phyloP scores from a whole-genome alignment of 805 yeast genomes.

The Ascoidea rubescens region DNA sequence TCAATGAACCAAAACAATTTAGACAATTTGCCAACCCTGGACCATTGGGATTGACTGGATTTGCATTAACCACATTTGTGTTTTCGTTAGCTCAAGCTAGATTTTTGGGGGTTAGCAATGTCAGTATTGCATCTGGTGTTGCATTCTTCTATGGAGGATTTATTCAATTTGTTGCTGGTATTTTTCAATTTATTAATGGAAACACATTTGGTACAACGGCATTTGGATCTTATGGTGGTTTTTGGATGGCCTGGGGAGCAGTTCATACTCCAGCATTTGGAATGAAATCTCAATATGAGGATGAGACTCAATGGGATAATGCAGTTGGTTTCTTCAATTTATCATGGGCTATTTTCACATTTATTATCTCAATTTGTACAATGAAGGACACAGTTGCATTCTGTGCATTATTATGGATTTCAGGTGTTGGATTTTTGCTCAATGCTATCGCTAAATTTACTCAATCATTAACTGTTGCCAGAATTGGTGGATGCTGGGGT shows the following conservation, averaged over 20 bases:
- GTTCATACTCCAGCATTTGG: conserved; percentile 45
- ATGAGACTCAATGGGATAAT: conserved; percentile 28
- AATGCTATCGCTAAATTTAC: conserved; percentile 33
- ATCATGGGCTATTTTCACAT: background rate
- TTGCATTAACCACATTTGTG: background rate
- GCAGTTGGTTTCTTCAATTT: conserved; percentile 37
- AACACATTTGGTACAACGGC: conserved; percentile 63
- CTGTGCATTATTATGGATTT: background rate
- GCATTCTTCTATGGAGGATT: conserved; percentile 66
- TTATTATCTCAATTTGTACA: background rate
- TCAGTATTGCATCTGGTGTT: conserved; percentile 47
- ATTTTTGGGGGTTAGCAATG: conserved; percentile 36
- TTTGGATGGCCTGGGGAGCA: conserved; percentile 68
- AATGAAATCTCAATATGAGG: conserved; percentile 32
- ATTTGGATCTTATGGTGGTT: conserved; percentile 43
- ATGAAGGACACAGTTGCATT: background rate
- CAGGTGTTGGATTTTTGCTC: background rate
- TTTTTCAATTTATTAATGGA: conserved; percentile 62
- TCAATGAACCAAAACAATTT: conserved; percentile 20
- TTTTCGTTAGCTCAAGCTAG: conserved; percentile 34
- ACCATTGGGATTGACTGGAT: background rate
- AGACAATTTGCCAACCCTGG: background rate
- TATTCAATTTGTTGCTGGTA: conserved; percentile 58
- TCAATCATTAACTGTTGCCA: conserved; percentile 25
- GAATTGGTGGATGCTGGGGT: conserved; percentile 54